These are phyloP conservation scores for Aulographum hederae DNA, from an alignment of 2,329 filamentous ascomycete genomes.

Conservation along the genomic window DNA sequence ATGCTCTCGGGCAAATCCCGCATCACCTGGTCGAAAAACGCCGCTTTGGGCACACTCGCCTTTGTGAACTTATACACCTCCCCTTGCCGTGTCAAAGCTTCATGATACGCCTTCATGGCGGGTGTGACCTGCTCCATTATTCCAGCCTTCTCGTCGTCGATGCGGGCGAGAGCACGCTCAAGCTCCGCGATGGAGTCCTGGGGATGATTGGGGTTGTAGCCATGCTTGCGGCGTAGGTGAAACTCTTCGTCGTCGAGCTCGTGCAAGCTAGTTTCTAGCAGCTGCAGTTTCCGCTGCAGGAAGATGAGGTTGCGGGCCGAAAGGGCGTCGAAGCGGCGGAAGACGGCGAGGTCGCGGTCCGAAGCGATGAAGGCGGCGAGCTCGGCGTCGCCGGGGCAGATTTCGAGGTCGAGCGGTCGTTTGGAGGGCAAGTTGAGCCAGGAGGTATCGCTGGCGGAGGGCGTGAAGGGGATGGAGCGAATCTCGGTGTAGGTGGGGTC, in stretches of 20 bases:
- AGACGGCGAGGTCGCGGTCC: conserved; percentile 2
- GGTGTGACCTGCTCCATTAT: not conserved
- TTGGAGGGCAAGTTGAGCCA: no score
- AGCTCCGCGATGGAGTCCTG: no score
- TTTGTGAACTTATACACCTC: not conserved
- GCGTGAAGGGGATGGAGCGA: no score
- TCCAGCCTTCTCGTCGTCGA: not conserved
- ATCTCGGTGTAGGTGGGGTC: no score
- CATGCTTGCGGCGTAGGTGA: no score
- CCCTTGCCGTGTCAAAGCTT: not conserved
- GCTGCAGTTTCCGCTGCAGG: conserved; percentile 1
- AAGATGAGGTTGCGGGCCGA: conserved; percentile 1
- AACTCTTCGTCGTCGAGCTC: not conserved
- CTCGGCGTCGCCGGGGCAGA: not conserved
- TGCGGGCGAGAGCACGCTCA: not conserved
- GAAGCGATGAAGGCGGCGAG: conserved; percentile 1
- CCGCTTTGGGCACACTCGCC: not conserved
- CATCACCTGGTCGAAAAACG: not conserved
- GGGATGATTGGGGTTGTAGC: no score
- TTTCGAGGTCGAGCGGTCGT: not conserved
- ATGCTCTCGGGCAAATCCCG: not conserved
- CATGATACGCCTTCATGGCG: not conserved
- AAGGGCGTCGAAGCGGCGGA: conserved; percentile 2
- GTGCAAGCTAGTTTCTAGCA: conserved; percentile 1
- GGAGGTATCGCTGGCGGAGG: no score